These are phyloP conservation scores for Haematococcus sp. DNA, from an alignment of 139 green algal species.

Conservation along the genomic window DNA sequence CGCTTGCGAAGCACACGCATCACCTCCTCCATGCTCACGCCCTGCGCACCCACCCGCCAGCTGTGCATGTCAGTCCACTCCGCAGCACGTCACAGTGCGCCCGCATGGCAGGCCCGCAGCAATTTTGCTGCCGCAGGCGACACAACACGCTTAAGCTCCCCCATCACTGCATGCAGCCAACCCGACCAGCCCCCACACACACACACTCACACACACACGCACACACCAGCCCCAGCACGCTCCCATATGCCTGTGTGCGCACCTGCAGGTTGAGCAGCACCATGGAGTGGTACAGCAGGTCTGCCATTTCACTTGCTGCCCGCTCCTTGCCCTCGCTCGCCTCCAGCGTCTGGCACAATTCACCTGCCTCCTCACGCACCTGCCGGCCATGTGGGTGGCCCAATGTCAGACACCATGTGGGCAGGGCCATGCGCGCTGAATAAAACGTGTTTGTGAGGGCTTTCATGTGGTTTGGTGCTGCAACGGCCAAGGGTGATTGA, in stretches of 20 bases:
- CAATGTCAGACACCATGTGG: no score
- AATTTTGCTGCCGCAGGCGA: no score
- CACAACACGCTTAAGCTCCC: no score
- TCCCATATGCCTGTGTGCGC: not conserved
- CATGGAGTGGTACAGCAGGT: conserved; percentile 97
- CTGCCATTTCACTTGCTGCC: conserved; percentile 86
- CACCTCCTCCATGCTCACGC: conserved; percentile 82
- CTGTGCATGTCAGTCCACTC: not conserved
- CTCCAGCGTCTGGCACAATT: conserved; percentile 93
- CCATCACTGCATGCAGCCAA: no score
- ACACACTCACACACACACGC: not conserved
- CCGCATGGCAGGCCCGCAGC: no score
- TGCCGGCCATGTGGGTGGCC: no score
- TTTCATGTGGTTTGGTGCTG: no score
- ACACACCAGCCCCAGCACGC: not conserved
- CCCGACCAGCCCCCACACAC: no score
- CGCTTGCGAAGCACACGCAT: conserved; percentile 68
- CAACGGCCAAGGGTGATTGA: no score
- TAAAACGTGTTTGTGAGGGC: no score
- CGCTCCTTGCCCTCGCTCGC: conserved; percentile 82
- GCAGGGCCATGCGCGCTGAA: no score
- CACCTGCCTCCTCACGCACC: conserved; percentile 87
- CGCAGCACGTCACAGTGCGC: no score
- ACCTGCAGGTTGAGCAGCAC: conserved; percentile 88
- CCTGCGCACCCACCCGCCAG: conserved; percentile 42